Evolutionary conservation across 2,329 filamentous ascomycete genomes (phyloP).

Genomic region (Venturia carpophila): DNA sequence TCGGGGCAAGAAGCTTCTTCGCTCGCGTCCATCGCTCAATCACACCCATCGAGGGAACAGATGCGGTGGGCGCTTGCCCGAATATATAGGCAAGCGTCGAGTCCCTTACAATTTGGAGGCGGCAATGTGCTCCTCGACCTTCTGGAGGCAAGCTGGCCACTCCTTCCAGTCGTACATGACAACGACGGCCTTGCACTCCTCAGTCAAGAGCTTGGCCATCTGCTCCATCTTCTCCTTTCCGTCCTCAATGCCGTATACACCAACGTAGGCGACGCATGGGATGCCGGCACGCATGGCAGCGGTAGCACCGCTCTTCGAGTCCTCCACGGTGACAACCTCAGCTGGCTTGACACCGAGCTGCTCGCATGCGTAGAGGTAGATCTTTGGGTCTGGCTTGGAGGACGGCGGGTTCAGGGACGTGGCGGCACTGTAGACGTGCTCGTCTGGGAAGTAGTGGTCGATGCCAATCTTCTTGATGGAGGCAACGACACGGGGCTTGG

Average conservation of each 20-base stretch:
- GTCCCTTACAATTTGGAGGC: neutral
- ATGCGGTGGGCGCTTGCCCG: neutral
- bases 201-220: constrained; percentile 43
- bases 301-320: constrained; percentile 73
- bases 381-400: constrained; percentile 82
- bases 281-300: constrained; percentile 72
- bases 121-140: constrained; percentile 15
- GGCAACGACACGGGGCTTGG: constrained; percentile 67
- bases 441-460: constrained; percentile 68
- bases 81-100: neutral
- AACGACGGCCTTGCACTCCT: constrained; percentile 40
- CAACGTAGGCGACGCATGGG: constrained; percentile 76
- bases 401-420: constrained; percentile 71
- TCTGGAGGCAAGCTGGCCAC: constrained; percentile 42
- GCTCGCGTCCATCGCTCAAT: neutral
- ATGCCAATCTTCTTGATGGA: constrained; percentile 73
- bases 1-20: neutral
- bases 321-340: constrained; percentile 76
- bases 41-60: neutral
- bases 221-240: constrained; percentile 54
- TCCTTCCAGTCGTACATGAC: constrained; percentile 48
- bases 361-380: constrained; percentile 74
- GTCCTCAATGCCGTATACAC: constrained; percentile 51
- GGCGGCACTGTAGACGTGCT: constrained; percentile 74
- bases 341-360: constrained; percentile 61